Base-by-base conservation (phyloP, 2,329 filamentous ascomycete genomes). In the Cadophora sp. region DNA sequence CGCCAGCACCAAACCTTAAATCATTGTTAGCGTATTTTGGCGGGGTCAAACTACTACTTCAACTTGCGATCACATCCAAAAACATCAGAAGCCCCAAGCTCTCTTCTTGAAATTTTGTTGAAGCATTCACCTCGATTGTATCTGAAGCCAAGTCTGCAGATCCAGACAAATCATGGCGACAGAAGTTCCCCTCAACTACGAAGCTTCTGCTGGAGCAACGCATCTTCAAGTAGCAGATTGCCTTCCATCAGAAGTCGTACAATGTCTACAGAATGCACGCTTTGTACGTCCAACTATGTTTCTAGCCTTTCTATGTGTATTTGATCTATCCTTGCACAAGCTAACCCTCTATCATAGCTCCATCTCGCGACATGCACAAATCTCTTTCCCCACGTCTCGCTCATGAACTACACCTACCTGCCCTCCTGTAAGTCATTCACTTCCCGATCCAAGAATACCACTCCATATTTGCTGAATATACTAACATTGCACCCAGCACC, bases 351-450 rank as follows among this genome's bases (percentile, higher is more conserved):
- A 53, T 26, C 22, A 34, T 65, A 97, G 94, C 93, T 99, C 73
- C 96, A 99, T 81, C 91, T 99, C 64, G 94, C 96, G 75, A 99
- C 96, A 66, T 97, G 92, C 80, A 89, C 89, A 74, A 86, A 91
- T 73, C 91, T 96, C 76, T 85, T 89, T 71, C 96, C 96, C 11
- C 93, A 98, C 79, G 93, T 98, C 73, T 97, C 94, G 46, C 89
- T 99, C 72, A 99, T 99, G 96, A 97, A 97, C 84, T 98, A 98
- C 84, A 98, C 96, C 77, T 98, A 97, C 82, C 91, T 99, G 26
- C 91, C 94, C 48, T 89, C 86, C 6, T 92, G 43, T 48, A 48
- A 48, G 43, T 48, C 43, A 1, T n/a, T 48, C 19, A 3, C 43
- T 22, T 2, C 19, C 19, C n/a, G 12, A 12, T 43, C 40, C 6